Base-by-base conservation (phyloP, 148 eudicot genomes). In the Rhododendron simsii region DNA sequence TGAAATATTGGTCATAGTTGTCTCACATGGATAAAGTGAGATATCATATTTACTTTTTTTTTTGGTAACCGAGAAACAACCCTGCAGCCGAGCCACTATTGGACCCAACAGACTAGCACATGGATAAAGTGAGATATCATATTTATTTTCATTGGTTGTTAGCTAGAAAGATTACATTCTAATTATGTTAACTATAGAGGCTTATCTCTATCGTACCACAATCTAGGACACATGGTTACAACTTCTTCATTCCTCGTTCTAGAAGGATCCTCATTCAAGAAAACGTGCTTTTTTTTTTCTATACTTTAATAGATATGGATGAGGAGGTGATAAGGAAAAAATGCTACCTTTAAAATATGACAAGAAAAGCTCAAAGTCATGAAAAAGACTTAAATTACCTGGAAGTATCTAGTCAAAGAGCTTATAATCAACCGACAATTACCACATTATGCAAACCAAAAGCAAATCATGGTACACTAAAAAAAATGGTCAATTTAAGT, bases 341-440 rank as follows among this genome's bases (percentile, higher is more conserved):
- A 79, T 48, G 81, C 16, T 48, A 41, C 37, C 55, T 33, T 16
- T n/a, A 26, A 5, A 23, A 23, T 28, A 59, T 20, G 48, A 35
- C 69, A 50, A 48, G 76, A 47, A 83, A 67, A 44, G 7, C 85
- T 83, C 7, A 2, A 41, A 39, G 53, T 67, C n/a, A 65, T 26
- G 59, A 65, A 63, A 63, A 16, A 63, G 71, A 45, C 77, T 75
- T 28, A 84, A 85, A 76, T 83, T 78, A 76, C 33, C 86, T 61
- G 84, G 85, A 86, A 87, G 83, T 51, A 78, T 61, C 69, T 78
- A 88, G 48, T 87, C 74, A 77, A 81, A 80, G 21, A 45, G 78
- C 81, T 71, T 71, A 73, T 83, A 85, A 30, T 51, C 45, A 50
- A 81, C 18, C 2, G 51, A 74, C 63, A 57, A 55, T 84, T 4